Percentiles rank a stretch among this genome's conserved stretches.
Evolutionary conservation across 805 yeast genomes (phyloP).

Genomic region (Helenozyma baotianmanensis): DNA sequence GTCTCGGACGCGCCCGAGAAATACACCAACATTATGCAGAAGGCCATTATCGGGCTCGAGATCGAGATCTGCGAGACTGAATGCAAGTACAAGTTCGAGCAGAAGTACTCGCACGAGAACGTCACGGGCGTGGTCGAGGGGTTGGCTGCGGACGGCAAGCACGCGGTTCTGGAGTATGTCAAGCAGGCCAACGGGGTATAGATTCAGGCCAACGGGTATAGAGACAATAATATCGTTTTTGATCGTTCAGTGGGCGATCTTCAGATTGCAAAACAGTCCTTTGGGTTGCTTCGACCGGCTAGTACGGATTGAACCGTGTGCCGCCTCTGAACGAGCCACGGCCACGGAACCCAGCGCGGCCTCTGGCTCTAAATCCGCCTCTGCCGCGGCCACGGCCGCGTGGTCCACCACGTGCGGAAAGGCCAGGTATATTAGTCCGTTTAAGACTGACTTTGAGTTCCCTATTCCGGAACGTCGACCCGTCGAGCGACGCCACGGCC

Average conservation of each 20-base stretch:
- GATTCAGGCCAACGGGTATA: too few species aligned
- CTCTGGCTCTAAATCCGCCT: constrained; percentile 8
- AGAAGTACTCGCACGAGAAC: constrained; percentile 41
- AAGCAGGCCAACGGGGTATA: constrained; percentile 11
- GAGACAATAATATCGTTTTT: too few species aligned
- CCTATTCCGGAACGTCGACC: constrained; percentile 62
- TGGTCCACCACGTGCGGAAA: constrained; percentile 35
- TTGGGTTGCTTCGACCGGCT: neutral
- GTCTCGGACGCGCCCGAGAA: constrained; percentile 53
- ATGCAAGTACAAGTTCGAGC: constrained; percentile 58
- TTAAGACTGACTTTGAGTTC: constrained; percentile 70
- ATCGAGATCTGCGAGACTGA: constrained; percentile 44
- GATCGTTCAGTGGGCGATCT: too few species aligned
- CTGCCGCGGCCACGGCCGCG: constrained; percentile 27
- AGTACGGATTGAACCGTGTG: constrained; percentile 10
- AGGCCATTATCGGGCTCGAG: constrained; percentile 53
- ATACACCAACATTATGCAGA: constrained; percentile 39
- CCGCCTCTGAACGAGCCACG: constrained; percentile 10
- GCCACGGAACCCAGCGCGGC: constrained; percentile 9
- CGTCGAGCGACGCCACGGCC: constrained; percentile 61
- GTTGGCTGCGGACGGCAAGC: constrained; percentile 32
- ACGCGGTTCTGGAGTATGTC: constrained; percentile 24
- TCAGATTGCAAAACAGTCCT: too few species aligned
- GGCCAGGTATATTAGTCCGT: constrained; percentile 78
- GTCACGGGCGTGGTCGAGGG: constrained; percentile 51